A percentile compares a stretch with the other conserved stretches of the same genome.
Conservation (phyloP, 768 basidiomycete species). For the Phaffia tasmanica region DNA sequence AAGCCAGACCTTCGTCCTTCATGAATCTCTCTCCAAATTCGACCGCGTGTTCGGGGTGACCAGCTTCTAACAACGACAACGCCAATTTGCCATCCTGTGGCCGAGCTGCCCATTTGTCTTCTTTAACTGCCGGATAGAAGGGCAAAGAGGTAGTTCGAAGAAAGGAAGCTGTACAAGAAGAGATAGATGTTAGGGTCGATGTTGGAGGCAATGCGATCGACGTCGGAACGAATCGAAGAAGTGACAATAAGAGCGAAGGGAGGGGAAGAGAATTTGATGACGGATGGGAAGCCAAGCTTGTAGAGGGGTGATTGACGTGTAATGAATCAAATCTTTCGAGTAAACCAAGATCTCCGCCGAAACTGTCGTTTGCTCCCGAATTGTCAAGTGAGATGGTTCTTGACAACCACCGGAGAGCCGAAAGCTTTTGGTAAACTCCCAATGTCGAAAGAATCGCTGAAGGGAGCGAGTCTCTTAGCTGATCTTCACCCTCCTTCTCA, state of each 20-base stretch:
- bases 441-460: constrained; percentile 19
- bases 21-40: constrained; percentile 25
- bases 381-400: neutral
- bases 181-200: constrained; percentile 13
- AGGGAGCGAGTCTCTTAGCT: constrained; percentile 19
- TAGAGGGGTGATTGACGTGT: neutral
- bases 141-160: constrained; percentile 7
- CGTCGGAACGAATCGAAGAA: neutral
- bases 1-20: constrained; percentile 18
- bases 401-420: constrained; percentile 6
- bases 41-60: constrained; percentile 17
- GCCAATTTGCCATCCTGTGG: constrained; percentile 13
- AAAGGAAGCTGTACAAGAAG: constrained; percentile 1
- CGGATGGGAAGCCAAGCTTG: neutral
- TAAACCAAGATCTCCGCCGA: neutral
- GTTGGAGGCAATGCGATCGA: neutral
- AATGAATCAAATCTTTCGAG: constrained; percentile 10
- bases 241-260: constrained; percentile 11
- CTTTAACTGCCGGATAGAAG: neutral
- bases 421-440: constrained; percentile 6
- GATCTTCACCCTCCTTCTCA: constrained; percentile 20
- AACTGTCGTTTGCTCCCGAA: neutral
- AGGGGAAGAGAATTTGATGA: constrained; percentile 8
- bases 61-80: neutral
- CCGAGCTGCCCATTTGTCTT: neutral